A percentile compares a stretch with the other conserved stretches of the same genome.
Conservation (phyloP, 768 basidiomycete species). For the Tricholoma furcatifolium region DNA sequence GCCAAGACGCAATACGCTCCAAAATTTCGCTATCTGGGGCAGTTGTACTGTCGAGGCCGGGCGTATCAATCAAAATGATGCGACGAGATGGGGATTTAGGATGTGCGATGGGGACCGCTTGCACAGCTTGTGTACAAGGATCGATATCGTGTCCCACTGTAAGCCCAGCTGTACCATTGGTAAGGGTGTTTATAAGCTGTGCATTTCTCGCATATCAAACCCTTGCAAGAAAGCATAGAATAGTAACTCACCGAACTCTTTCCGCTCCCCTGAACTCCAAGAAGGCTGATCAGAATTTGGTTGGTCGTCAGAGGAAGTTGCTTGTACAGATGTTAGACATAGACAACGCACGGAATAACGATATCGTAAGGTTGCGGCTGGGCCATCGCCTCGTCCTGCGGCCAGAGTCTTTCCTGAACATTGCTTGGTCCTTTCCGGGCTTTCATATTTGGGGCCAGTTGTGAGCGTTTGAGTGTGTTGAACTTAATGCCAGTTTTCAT, state of each 20-base stretch:
- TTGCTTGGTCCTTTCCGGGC: background rate
- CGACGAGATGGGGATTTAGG: constrained; percentile 9
- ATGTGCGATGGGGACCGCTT: constrained; percentile 5
- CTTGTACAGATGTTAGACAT: background rate
- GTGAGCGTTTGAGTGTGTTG: background rate
- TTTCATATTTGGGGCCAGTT: background rate
- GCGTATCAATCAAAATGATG: constrained; percentile 14
- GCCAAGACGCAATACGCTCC: constrained; percentile 9
- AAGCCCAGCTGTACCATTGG: background rate
- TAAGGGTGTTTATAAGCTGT: constrained; percentile 13
- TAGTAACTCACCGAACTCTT: constrained; percentile 10
- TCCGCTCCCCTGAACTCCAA: constrained; percentile 15
- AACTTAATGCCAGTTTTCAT: too few relatives aligned
- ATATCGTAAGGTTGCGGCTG: constrained; percentile 15
- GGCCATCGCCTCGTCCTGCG: background rate
- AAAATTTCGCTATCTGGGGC: constrained; percentile 10
- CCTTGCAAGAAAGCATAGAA: background rate
- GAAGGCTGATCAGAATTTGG: background rate
- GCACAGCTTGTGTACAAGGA: constrained; percentile 9
- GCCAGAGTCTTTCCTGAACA: constrained; percentile 1
- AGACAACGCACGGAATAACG: constrained; percentile 12
- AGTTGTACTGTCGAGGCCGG: constrained; percentile 11
- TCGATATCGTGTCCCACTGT: constrained; percentile 14
- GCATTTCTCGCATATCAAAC: background rate
- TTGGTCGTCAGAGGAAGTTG: background rate